A percentile compares a stretch with the other conserved stretches of the same genome.
phyloP scores from a whole-genome alignment of 1,284 basidiomycete genomes.

The Moniliella sp. region DNA sequence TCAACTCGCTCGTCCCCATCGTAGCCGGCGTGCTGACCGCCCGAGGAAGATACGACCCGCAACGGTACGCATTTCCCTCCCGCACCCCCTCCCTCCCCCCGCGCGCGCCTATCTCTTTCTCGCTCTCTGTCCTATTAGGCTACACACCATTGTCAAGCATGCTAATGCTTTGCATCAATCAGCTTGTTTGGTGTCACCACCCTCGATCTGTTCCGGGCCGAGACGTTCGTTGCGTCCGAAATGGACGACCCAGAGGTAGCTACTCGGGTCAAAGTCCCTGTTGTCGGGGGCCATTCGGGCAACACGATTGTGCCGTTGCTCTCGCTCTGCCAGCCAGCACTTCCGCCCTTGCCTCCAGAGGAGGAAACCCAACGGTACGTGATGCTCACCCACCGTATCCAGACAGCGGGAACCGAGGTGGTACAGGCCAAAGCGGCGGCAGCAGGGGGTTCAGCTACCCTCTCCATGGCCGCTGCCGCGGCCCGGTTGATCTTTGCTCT shows the following conservation, averaged over 20 bases:
- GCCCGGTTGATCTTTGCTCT: constrained; percentile 22
- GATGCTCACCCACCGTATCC: constrained; percentile 59
- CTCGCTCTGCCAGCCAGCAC: too few species aligned
- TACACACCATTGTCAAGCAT: too few species aligned
- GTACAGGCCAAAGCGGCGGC: constrained; percentile 72
- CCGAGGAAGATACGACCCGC: constrained; percentile 65
- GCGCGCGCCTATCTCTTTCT: too few species aligned
- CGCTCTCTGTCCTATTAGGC: too few species aligned
- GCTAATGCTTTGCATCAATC: too few species aligned
- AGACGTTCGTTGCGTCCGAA: constrained; percentile 77
- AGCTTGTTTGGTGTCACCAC: constrained; percentile 42
- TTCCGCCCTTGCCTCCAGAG: too few species aligned
- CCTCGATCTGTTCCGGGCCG: constrained; percentile 85
- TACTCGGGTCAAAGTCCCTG: constrained; percentile 50
- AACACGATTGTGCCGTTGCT: constrained; percentile 87
- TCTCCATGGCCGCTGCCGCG: constrained; percentile 66
- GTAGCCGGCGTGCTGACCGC: constrained; percentile 86
- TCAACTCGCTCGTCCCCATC: constrained; percentile 88
- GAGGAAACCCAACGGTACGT: too few species aligned
- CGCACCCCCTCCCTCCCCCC: too few species aligned
- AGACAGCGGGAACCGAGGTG: constrained; percentile 77
- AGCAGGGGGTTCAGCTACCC: constrained; percentile 65
- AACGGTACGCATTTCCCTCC: too few species aligned
- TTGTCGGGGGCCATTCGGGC: constrained; percentile 88
- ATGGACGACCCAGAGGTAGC: too few species aligned